A percentile compares a stretch with the other conserved stretches of the same genome.
These are phyloP conservation scores for Colletotrichum viniferum DNA, from an alignment of 2,329 filamentous ascomycete species.

Conservation along the genomic window DNA sequence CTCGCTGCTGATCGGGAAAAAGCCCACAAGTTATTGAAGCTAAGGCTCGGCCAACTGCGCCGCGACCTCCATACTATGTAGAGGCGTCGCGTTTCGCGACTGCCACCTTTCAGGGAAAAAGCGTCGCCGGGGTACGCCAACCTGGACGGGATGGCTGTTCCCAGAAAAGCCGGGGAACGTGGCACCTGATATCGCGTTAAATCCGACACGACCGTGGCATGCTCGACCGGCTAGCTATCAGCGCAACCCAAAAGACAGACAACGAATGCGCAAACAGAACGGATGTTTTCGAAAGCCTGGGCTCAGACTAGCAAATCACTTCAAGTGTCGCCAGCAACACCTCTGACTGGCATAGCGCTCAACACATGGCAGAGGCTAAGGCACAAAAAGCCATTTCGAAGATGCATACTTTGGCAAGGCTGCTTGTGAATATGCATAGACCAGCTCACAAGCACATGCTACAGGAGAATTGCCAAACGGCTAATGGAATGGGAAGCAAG, in stretches of 20 bases:
- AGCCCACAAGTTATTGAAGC: not conserved
- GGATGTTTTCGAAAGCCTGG: not conserved
- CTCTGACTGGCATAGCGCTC: not conserved
- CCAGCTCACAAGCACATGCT: not conserved
- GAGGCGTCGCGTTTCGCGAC: constrained; percentile 3
- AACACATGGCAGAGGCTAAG: not conserved
- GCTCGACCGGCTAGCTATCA: not conserved
- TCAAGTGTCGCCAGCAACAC: not conserved
- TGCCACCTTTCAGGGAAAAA: constrained; percentile 6
- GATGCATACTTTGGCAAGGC: not conserved
- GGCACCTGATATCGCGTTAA: not conserved
- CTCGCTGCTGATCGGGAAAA: not conserved
- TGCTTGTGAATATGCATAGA: not conserved
- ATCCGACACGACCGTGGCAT: not conserved
- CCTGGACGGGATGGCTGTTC: not conserved
- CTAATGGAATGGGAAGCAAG: not conserved
- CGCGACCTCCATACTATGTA: not conserved
- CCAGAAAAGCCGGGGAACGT: not conserved
- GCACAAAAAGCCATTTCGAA: not conserved
- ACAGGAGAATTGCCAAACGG: not conserved
- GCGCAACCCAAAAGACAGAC: not conserved
- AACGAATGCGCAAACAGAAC: not conserved
- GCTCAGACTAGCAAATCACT: not conserved
- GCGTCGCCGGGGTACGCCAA: not conserved
- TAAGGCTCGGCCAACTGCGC: not conserved